Conservation (phyloP, 495 filamentous ascomycete genomes). For the Hamigera avellanea region DNA sequence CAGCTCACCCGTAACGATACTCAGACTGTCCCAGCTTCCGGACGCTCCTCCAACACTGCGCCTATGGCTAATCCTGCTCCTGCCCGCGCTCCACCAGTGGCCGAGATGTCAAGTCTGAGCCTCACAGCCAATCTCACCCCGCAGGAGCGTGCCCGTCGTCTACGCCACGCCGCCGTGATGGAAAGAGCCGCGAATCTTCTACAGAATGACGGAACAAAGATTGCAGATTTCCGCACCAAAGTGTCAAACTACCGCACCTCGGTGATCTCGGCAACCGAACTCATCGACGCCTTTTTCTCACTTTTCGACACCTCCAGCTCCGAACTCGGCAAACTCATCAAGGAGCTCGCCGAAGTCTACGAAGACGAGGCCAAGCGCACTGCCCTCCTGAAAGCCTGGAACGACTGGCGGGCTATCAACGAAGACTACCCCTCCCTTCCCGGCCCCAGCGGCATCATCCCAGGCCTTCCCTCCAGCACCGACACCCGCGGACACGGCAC, state of each 20-base stretch:
- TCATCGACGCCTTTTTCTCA: slow-evolving; percentile 72
- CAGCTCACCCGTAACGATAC: slow-evolving; percentile 52
- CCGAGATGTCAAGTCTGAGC: slow-evolving; percentile 28
- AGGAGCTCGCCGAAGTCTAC: slow-evolving; percentile 88
- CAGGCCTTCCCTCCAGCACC: slow-evolving; percentile 31
- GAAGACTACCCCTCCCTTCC: slow-evolving; percentile 93
- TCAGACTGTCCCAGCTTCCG: slow-evolving; percentile 30
- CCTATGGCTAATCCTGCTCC: slow-evolving; percentile 21
- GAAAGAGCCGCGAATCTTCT: slow-evolving; percentile 76
- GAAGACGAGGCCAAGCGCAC: slow-evolving; percentile 66
- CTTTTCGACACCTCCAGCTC: slow-evolving; percentile 69
- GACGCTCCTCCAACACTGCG: slow-evolving; percentile 25
- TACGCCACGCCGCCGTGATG: slow-evolving; percentile 64
- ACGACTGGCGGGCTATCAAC: slow-evolving; percentile 87
- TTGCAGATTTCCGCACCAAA: slow-evolving; percentile 61
- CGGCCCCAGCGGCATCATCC: slow-evolving; percentile 49
- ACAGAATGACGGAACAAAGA: slow-evolving; percentile 57
- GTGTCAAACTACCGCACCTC: slow-evolving; percentile 65
- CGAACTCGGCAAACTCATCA: slow-evolving; percentile 79
- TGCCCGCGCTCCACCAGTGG: slow-evolving; percentile 26
- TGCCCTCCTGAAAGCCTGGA: slow-evolving; percentile 70
- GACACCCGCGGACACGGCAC: slow-evolving; percentile 30
- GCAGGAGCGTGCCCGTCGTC: slow-evolving; percentile 66
- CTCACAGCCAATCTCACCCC: slow-evolving; percentile 37
- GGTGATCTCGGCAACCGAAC: slow-evolving; percentile 52